Evolutionary conservation across 2,329 filamentous ascomycete genomes (phyloP).

Genomic region (Aspergillus udagawae): DNA sequence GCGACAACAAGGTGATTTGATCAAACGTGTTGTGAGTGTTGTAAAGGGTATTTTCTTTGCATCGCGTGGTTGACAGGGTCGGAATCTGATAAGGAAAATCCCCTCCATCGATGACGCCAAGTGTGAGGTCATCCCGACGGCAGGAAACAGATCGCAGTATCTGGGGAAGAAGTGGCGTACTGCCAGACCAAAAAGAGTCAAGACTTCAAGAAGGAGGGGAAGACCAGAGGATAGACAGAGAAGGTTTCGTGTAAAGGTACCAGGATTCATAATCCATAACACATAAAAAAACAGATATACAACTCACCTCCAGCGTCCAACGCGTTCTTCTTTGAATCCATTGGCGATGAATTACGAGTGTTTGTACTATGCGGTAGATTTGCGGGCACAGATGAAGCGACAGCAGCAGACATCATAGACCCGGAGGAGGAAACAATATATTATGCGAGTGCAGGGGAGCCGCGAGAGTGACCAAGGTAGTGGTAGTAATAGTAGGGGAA

Average conservation of each 20-base stretch:
- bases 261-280: slow-evolving; percentile 1
- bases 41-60: slow-evolving; percentile 16
- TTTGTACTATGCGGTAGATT: slow-evolving; percentile 22
- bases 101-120: slow-evolving; percentile 32
- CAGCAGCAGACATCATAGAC: slow-evolving; percentile 38
- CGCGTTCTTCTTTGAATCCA: slow-evolving; percentile 41
- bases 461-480: slow-evolving; percentile 14
- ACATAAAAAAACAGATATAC: slow-evolving; percentile 6
- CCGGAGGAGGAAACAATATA: slow-evolving; percentile 11
- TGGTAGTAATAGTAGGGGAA: slow-evolving; percentile 2
- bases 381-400: slow-evolving; percentile 35
- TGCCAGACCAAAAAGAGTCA: slow-evolving; percentile 26
- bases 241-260: slow-evolving; percentile 1
- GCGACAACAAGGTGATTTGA: slow-evolving; percentile 10
- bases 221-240: slow-evolving; percentile 7
- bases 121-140: slow-evolving; percentile 35
- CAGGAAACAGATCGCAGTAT: slow-evolving; percentile 24
- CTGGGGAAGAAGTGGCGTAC: slow-evolving; percentile 26
- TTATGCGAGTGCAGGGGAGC: slow-evolving; percentile 14
- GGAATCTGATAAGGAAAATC: slow-evolving; percentile 18
- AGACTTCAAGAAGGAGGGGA: slow-evolving; percentile 8
- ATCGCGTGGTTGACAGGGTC: slow-evolving; percentile 10
- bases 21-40: slow-evolving; percentile 12
- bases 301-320: slow-evolving; percentile 40
- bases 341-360: slow-evolving; percentile 36